Conservation (phyloP, 2,329 filamentous ascomycete species). For the Sordariomycetes sp. region DNA sequence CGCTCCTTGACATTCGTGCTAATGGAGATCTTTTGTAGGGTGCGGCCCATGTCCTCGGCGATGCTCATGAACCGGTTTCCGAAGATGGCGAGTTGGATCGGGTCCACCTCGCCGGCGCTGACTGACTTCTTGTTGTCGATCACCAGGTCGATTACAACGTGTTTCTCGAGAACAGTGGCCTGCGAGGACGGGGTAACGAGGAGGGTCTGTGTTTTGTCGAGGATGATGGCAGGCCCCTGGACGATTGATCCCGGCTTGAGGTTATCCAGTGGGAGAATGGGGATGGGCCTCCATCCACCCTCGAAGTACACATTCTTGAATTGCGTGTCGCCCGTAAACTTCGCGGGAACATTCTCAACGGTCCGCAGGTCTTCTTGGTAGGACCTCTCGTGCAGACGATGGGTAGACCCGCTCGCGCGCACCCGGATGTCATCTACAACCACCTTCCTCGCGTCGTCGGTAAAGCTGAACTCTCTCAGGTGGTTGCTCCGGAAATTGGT, state of each 20-base stretch:
- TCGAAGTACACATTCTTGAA: conserved; percentile 12
- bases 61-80: conserved; percentile 77
- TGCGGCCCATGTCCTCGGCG: conserved; percentile 73
- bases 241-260: neutral
- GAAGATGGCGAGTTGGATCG: conserved; percentile 61
- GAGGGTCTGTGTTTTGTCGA: conserved; percentile 65
- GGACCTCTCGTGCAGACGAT: conserved; percentile 8
- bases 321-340: conserved; percentile 7
- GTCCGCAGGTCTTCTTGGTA: conserved; percentile 8
- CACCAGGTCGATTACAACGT: neutral
- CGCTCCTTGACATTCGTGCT: conserved; percentile 46
- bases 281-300: conserved; percentile 12
- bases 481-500: conserved; percentile 60
- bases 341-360: neutral
- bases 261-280: conserved; percentile 12
- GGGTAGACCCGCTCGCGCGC: conserved; percentile 17
- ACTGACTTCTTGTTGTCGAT: neutral
- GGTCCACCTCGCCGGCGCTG: neutral
- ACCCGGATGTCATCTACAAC: conserved; percentile 31
- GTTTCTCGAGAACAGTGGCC: conserved; percentile 17
- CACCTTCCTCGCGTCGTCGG: conserved; percentile 27
- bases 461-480: conserved; percentile 67
- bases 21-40: conserved; percentile 57
- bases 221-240: conserved; percentile 57
- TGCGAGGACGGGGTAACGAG: conserved; percentile 43